Evolutionary conservation across 768 basidiomycete genomes (phyloP).

Genomic region (Paxillus ammoniavirescens): DNA sequence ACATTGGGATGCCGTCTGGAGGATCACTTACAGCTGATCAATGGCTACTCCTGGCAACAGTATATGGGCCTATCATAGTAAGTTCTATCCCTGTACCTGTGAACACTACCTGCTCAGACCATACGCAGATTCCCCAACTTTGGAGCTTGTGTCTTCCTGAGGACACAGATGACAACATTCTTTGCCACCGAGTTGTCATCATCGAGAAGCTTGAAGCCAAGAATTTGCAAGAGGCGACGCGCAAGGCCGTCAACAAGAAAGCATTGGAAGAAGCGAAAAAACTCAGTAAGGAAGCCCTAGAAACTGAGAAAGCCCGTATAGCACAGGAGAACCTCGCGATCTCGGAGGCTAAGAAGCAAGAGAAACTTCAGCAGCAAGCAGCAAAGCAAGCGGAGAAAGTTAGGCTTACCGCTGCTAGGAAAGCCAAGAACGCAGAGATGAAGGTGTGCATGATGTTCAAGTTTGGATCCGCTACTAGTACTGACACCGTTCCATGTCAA

Average conservation of each 20-base stretch:
- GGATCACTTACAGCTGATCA: constrained; percentile 36
- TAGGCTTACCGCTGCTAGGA: background rate
- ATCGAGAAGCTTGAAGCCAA: background rate
- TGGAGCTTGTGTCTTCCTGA: constrained; percentile 18
- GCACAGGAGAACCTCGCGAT: background rate
- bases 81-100: constrained; percentile 1
- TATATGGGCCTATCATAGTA: constrained; percentile 30
- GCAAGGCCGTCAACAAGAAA: background rate
- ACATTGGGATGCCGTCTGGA: constrained; percentile 32
- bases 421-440: background rate
- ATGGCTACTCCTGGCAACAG: constrained; percentile 26
- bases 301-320: background rate
- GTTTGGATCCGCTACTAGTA: no score
- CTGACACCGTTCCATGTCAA: no score
- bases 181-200: background rate
- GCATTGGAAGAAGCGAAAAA: background rate
- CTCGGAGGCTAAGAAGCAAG: background rate
- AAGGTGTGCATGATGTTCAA: no score
- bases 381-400: background rate
- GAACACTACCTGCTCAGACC: background rate
- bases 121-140: constrained; percentile 24
- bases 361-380: background rate
- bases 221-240: background rate
- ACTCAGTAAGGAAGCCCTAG: background rate
- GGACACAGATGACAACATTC: background rate